phyloP scores from a whole-genome alignment of 345 rosid genomes.

The Jatropha curcas region DNA sequence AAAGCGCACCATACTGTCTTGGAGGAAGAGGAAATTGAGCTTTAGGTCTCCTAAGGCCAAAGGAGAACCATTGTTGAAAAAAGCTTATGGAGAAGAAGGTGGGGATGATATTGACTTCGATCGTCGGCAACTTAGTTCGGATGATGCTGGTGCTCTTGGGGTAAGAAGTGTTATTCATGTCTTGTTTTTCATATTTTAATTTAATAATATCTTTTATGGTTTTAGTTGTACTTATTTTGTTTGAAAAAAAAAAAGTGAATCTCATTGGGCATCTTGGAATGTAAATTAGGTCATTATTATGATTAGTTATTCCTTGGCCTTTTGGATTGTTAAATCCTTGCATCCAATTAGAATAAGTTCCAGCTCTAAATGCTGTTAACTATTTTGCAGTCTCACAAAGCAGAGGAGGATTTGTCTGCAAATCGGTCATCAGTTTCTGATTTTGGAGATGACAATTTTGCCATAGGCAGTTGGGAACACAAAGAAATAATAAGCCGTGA shows the following conservation, averaged over 20 bases:
- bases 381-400: constrained; percentile 63
- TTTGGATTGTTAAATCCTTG: background rate
- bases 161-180: constrained; percentile 36
- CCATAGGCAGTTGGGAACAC: constrained; percentile 84
- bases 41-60: constrained; percentile 81
- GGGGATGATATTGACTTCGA: constrained; percentile 99
- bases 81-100: constrained; percentile 90
- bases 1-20: constrained; percentile 68
- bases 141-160: constrained; percentile 55
- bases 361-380: background rate
- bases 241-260: background rate
- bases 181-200: background rate
- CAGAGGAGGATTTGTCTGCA: constrained; percentile 63
- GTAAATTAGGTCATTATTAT: background rate
- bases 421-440: constrained; percentile 68
- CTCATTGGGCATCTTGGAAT: background rate
- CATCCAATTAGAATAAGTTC: background rate
- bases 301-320: background rate
- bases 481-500: constrained; percentile 84
- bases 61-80: constrained; percentile 92
- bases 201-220: background rate
- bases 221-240: background rate
- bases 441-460: constrained; percentile 92
- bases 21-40: constrained; percentile 92
- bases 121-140: constrained; percentile 88